A percentile compares a stretch with the other conserved stretches of the same genome.
Evolutionary conservation across 2,329 filamentous ascomycete genomes (phyloP).

Genomic region (Daldinia sp.): DNA sequence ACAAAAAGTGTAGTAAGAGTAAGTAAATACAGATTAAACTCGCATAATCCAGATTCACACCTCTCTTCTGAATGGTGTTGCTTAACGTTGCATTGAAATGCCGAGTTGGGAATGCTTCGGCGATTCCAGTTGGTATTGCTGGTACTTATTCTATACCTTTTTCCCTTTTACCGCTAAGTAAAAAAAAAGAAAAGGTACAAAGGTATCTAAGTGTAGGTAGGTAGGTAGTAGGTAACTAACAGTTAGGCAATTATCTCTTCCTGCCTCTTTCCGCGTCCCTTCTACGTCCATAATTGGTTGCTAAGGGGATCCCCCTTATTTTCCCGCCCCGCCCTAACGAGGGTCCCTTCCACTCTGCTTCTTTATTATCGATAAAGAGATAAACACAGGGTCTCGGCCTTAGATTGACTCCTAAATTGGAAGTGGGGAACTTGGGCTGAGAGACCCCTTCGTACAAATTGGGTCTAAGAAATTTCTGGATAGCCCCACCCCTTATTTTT

Average conservation of each 20-base stretch:
- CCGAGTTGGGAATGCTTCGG: slow-evolving; percentile 41
- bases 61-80: slow-evolving; percentile 27
- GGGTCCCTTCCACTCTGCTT: not conserved
- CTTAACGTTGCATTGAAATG: slow-evolving; percentile 38
- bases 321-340: slow-evolving; percentile 28
- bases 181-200: too few species aligned
- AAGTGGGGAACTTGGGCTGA: slow-evolving; percentile 11
- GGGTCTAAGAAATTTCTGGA: too few species aligned
- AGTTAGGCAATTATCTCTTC: too few species aligned
- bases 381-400: slow-evolving; percentile 2
- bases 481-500: too few species aligned
- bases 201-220: too few species aligned
- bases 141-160: too few species aligned
- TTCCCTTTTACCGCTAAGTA: too few species aligned
- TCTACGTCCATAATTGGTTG: slow-evolving; percentile 44
- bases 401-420: slow-evolving; percentile 11
- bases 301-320: slow-evolving; percentile 45
- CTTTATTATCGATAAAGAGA: slow-evolving; percentile 24
- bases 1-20: not conserved
- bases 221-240: too few species aligned
- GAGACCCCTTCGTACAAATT: slow-evolving; percentile 1
- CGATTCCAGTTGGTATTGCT: too few species aligned
- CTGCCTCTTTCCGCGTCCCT: slow-evolving; percentile 28
- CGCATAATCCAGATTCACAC: slow-evolving; percentile 27
- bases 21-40: slow-evolving; percentile 32